Percentiles rank a stretch among this genome's conserved stretches.
Conservation (phyloP, 176 grass and related monocot genomes). For the Lolium perenne region DNA sequence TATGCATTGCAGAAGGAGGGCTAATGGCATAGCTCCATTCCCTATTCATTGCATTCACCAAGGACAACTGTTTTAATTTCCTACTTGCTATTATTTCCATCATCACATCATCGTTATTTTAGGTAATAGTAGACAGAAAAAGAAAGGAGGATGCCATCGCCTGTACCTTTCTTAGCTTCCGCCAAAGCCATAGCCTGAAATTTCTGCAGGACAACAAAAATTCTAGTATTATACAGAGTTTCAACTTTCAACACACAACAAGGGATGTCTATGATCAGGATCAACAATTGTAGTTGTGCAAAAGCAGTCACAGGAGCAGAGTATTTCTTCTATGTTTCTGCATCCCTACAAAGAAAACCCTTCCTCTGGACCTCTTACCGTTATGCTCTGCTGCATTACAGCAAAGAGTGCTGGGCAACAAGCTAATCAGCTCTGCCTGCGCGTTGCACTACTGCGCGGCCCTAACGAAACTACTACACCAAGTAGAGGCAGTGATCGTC, state of each 20-base stretch:
- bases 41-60: not conserved
- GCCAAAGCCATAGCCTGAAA: conserved; percentile 41
- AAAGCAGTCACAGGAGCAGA: not conserved
- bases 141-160: not conserved
- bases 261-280: not conserved
- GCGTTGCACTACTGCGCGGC: not conserved
- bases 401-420: not conserved
- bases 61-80: not conserved
- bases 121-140: not conserved
- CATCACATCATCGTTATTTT: not conserved
- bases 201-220: conserved; percentile 46
- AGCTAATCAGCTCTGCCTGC: not conserved
- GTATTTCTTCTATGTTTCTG: not conserved
- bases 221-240: conserved; percentile 5
- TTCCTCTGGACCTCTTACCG: not conserved
- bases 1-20: not conserved
- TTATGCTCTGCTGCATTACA: not conserved
- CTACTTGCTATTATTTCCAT: not conserved
- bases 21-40: not conserved
- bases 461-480: not conserved
- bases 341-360: not conserved
- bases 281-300: not conserved
- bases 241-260: not conserved
- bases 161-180: conserved; percentile 55
- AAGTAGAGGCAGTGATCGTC: not conserved